Conservation (phyloP, 768 basidiomycete genomes). For the Suillus americanus region DNA sequence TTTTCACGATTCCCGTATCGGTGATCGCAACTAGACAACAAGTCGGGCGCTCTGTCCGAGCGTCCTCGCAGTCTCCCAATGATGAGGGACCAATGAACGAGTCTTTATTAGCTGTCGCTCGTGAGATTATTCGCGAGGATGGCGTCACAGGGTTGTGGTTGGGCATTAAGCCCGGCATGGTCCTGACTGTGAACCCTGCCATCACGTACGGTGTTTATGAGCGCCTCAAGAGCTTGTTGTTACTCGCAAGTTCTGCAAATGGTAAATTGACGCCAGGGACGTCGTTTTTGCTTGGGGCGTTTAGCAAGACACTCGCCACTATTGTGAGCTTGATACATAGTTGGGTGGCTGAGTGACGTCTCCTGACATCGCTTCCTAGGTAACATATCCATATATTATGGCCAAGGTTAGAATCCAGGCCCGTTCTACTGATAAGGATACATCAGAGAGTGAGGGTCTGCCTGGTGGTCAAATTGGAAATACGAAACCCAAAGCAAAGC, state of each 20-base stretch:
- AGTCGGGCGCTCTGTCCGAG: constrained; percentile 51
- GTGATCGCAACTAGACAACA: constrained; percentile 99
- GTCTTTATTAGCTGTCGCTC: constrained; percentile 76
- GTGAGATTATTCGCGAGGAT: constrained; percentile 87
- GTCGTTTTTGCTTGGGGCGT: constrained; percentile 85
- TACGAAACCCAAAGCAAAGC: constrained; percentile 36
- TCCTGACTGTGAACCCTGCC: constrained; percentile 96
- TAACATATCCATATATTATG: constrained; percentile 95
- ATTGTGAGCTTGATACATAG: constrained; percentile 55
- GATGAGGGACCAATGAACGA: constrained; percentile 43
- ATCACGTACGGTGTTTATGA: constrained; percentile 97
- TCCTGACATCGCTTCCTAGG: constrained; percentile 42
- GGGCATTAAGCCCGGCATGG: constrained; percentile 87
- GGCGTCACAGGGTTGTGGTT: constrained; percentile 89
- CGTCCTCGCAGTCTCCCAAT: background rate
- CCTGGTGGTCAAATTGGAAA: constrained; percentile 1
- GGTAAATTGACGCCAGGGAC: constrained; percentile 75
- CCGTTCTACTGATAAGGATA: constrained; percentile 56
- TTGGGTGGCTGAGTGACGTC: background rate
- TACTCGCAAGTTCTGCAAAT: constrained; percentile 52
- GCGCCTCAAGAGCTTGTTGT: constrained; percentile 75
- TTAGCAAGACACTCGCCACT: constrained; percentile 94
- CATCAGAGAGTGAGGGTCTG: constrained; percentile 38
- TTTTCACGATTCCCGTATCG: constrained; percentile 97
- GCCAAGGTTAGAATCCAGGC: constrained; percentile 96